phyloP scores from a whole-genome alignment of 2,329 filamentous ascomycete genomes.

The Microdochium bolleyi region DNA sequence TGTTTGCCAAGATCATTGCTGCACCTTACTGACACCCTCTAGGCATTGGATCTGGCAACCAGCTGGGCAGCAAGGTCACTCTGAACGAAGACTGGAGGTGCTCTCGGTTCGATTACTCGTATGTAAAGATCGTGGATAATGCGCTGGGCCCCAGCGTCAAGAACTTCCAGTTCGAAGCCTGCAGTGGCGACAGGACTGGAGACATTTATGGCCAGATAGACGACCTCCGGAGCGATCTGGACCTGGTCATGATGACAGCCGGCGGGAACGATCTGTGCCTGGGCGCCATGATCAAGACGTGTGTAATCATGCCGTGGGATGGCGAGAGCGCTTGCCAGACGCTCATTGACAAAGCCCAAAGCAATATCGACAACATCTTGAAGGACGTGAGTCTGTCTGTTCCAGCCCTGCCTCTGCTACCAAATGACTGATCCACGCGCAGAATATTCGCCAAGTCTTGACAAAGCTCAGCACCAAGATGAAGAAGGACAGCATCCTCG shows the following conservation, averaged over 20 bases:
- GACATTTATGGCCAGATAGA: constrained; percentile 18
- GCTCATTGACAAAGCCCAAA: constrained; percentile 13
- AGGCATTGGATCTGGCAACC: constrained; percentile 12
- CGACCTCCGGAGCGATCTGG: constrained; percentile 14
- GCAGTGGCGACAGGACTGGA: constrained; percentile 14
- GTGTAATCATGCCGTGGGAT: constrained; percentile 10
- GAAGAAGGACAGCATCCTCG: constrained; percentile 16
- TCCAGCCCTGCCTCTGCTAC: no score
- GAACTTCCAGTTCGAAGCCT: constrained; percentile 19
- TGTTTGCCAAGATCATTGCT: not conserved
- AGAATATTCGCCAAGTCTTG: constrained; percentile 17
- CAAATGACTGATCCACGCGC: no score
- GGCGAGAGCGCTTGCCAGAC: constrained; percentile 9
- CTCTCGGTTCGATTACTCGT: constrained; percentile 10
- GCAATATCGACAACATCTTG: constrained; percentile 17
- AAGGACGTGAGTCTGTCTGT: constrained; percentile 3
- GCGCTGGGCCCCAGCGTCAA: constrained; percentile 8
- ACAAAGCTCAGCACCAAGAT: constrained; percentile 18
- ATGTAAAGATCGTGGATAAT: constrained; percentile 7
- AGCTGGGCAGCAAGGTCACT: constrained; percentile 4
- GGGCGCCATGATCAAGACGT: constrained; percentile 7
- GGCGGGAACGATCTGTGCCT: constrained; percentile 29
- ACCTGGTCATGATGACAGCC: constrained; percentile 26
- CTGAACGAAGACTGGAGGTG: constrained; percentile 3
- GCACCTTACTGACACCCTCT: not conserved